Evolutionary conservation across 495 filamentous ascomycete genomes (phyloP), one percentile per base, ranked within the genome.

Genomic region (Aspergillus steynii): DNA sequence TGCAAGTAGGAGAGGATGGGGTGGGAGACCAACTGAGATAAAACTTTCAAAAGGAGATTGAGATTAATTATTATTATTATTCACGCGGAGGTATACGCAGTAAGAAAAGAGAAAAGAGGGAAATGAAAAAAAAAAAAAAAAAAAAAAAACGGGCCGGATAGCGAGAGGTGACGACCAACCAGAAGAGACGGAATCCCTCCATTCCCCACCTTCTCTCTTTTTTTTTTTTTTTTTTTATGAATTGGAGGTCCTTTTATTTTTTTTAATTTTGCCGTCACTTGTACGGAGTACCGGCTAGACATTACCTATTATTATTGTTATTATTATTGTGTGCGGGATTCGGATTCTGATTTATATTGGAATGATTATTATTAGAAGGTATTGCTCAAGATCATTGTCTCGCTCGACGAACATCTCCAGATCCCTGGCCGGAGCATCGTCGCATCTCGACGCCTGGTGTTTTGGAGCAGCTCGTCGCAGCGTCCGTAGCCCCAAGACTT

Each of bases 61-160:
- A 28, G 34, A 58, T 59, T 52, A 25, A 42, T 14, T 1, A 14
- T 12, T 27, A 27, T 26, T 29, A 50, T 25, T 50, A 50, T 50
- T 50, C 20, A 50, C 2, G 9, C 20, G 15, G 7, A 46, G 8
- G 15, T 46, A 46, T 15, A 15, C 15, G 15, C 42, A 7, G 9
- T 50, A 26, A 50, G 9, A 50, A 50, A 15, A 50, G 25, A 27
- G 42, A 27, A 37, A 48, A 37, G 28, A 47, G n/a, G 5, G 46
- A 45, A n/a, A 25, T 42, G 48, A 51, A 47, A 61, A 53, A 49
- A 56, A 49, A 56, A 56, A 61, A 61, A 61, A 55, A 61, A 59
- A 57, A 68, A 54, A 56, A 51, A 55, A 51, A 47, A 61, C 31
- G 50, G 63, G 64, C 61, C 61, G 67, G 68, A 61, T 64, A 68